Percentiles rank a stretch among this genome's conserved stretches.
phyloP scores from a whole-genome alignment of 2,329 filamentous ascomycete species.

The Xylaria sp. region DNA sequence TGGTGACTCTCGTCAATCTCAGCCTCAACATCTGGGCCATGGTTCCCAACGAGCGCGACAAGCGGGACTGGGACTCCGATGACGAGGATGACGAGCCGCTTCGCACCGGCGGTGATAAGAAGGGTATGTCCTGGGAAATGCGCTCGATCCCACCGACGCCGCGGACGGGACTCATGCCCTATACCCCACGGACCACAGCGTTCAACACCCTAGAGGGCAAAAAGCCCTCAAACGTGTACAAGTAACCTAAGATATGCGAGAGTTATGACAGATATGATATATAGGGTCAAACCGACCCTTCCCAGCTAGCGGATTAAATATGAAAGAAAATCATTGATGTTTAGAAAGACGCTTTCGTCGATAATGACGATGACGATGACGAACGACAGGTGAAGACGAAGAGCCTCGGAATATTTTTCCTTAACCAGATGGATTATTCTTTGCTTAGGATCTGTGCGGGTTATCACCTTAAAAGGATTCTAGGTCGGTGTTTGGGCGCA shows the following conservation, averaged over 20 bases:
- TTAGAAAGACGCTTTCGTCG: background rate
- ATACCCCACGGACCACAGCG: constrained; percentile 70
- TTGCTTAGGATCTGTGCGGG: constrained; percentile 10
- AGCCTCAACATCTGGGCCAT: constrained; percentile 63
- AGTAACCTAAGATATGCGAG: constrained; percentile 3
- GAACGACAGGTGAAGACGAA: constrained; percentile 9
- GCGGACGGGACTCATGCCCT: constrained; percentile 50
- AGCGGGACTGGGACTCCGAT: constrained; percentile 50
- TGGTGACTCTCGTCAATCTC: constrained; percentile 65
- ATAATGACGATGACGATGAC: constrained; percentile 16
- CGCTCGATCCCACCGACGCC: constrained; percentile 52
- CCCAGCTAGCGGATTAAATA: background rate
- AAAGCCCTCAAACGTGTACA: constrained; percentile 55
- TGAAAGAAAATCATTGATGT: constrained; percentile 16
- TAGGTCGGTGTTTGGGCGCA: constrained; percentile 24
- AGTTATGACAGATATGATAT: background rate
- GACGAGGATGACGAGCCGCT: constrained; percentile 44
- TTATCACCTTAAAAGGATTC: background rate
- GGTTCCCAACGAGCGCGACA: constrained; percentile 61
- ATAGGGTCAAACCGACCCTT: background rate
- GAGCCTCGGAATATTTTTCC: background rate
- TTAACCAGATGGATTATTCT: background rate
- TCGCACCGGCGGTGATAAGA: constrained; percentile 44
- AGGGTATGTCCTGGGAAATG: constrained; percentile 63
- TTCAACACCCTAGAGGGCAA: constrained; percentile 68